These are phyloP conservation scores for Nigrospora sphaerica DNA, from an alignment of 2,329 filamentous ascomycete genomes.

Conservation along the genomic window DNA sequence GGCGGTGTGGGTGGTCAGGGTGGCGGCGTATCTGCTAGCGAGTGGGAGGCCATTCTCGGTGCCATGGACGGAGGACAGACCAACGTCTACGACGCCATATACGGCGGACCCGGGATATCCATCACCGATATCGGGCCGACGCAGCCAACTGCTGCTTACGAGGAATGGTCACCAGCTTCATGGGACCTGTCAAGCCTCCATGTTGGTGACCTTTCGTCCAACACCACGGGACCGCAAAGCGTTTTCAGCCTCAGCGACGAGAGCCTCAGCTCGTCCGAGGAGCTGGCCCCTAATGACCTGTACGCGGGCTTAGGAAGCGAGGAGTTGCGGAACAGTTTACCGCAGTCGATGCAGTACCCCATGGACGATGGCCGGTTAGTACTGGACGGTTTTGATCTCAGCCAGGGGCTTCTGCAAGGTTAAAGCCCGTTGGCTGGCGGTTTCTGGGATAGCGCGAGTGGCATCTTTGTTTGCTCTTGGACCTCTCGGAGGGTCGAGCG, in stretches of 20 bases:
- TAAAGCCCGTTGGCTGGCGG: no score
- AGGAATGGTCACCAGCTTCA: conserved; percentile 49
- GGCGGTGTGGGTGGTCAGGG: conserved; percentile 25
- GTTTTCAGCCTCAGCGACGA: conserved; percentile 52
- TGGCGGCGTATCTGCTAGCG: conserved; percentile 49
- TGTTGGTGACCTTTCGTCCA: conserved; percentile 38
- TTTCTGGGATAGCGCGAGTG: no score
- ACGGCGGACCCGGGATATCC: conserved; percentile 54
- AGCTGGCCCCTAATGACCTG: conserved; percentile 38
- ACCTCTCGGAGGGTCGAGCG: no score
- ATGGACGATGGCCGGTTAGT: conserved; percentile 13
- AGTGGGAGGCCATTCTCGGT: conserved; percentile 78
- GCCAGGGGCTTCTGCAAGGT: conserved; percentile 10
- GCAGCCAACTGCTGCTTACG: conserved; percentile 19
- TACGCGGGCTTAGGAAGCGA: conserved; percentile 33
- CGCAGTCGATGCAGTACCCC: conserved; percentile 12
- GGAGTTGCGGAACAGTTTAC: conserved; percentile 24
- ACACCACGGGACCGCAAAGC: conserved; percentile 39
- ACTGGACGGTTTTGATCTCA: conserved; percentile 15
- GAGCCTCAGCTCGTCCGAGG: conserved; percentile 49
- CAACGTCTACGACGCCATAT: conserved; percentile 81
- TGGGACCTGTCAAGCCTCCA: conserved; percentile 48
- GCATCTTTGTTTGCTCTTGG: no score
- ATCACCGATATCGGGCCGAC: conserved; percentile 26
- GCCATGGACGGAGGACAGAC: conserved; percentile 72